A percentile compares a stretch with the other conserved stretches of the same genome.
phyloP scores from a whole-genome alignment of 192 early-diverging fungal genomes.

The Nowakowskiella sp. region DNA sequence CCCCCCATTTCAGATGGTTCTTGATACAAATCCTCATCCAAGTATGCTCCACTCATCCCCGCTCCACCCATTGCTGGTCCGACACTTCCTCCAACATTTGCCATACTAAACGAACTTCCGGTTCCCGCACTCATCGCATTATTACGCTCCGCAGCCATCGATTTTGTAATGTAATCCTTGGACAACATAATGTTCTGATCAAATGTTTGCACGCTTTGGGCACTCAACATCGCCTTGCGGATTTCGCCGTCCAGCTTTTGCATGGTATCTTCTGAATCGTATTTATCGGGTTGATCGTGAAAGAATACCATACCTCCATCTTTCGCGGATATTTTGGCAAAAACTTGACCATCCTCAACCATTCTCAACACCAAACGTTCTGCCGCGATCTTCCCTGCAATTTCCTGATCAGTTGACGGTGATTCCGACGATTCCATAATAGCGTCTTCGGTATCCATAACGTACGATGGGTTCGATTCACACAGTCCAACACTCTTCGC shows the following conservation, averaged over 20 bases:
- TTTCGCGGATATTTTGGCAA: constrained; percentile 29
- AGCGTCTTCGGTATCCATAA: not conserved
- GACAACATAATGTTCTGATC: constrained; percentile 30
- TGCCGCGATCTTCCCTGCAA: constrained; percentile 27
- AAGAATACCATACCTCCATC: constrained; percentile 63
- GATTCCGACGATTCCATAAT: not conserved
- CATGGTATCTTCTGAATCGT: constrained; percentile 30
- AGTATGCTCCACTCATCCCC: too few species aligned
- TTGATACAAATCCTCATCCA: too few species aligned
- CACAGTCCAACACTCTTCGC: constrained; percentile 43
- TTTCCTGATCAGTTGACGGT: not conserved
- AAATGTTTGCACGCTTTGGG: constrained; percentile 29
- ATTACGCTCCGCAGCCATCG: too few species aligned
- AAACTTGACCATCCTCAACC: constrained; percentile 42
- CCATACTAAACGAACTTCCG: too few species aligned
- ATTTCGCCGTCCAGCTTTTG: constrained; percentile 41
- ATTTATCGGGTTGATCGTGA: constrained; percentile 49
- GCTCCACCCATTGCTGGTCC: too few species aligned
- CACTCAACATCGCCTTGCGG: constrained; percentile 17
- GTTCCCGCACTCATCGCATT: too few species aligned
- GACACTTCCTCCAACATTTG: too few species aligned
- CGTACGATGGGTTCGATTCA: constrained; percentile 15
- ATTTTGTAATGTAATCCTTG: constrained; percentile 43
- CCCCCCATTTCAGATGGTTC: too few species aligned
- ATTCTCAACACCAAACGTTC: constrained; percentile 52